phyloP scores from a whole-genome alignment of 257 asterid species.

The Schizonepeta tenuifolia region DNA sequence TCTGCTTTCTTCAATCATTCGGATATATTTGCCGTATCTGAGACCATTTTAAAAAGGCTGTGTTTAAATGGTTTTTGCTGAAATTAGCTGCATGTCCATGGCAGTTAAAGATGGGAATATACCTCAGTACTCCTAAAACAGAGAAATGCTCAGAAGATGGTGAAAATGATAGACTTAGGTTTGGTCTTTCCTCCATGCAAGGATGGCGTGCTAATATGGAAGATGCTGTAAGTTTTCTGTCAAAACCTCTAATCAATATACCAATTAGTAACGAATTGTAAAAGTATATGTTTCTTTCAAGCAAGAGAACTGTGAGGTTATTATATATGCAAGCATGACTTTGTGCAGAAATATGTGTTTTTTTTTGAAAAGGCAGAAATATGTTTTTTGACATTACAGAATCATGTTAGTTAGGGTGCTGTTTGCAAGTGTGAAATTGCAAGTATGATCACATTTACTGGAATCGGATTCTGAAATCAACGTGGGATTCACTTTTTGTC shows the following conservation, averaged over 20 bases:
- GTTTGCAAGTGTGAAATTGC: not conserved
- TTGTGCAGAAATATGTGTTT: not conserved
- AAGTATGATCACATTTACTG: not conserved
- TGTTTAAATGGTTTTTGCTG: constrained; percentile 17
- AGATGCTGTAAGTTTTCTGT: constrained; percentile 78
- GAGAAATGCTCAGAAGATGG: constrained; percentile 92
- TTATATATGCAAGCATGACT: not conserved
- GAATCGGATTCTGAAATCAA: not conserved
- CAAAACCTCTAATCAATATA: not conserved
- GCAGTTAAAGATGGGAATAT: constrained; percentile 82
- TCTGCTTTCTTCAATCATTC: constrained; percentile 13
- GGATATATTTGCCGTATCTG: not conserved
- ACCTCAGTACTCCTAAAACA: constrained; percentile 88
- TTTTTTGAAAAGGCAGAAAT: too few relatives aligned
- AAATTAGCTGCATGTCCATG: constrained; percentile 34
- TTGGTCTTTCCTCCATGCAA: constrained; percentile 92
- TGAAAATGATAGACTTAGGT: constrained; percentile 65
- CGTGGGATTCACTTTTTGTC: not conserved
- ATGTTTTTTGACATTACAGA: not conserved
- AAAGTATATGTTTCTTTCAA: not conserved
- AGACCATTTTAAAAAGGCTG: not conserved
- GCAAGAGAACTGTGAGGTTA: not conserved
- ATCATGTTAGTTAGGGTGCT: not conserved
- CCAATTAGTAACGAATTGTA: not conserved
- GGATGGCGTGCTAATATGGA: constrained; percentile 99